Evolutionary conservation across 192 early-diverging fungal genomes (phyloP), one percentile per base, ranked within the genome.

Genomic region (Umbelopsis sp.): DNA sequence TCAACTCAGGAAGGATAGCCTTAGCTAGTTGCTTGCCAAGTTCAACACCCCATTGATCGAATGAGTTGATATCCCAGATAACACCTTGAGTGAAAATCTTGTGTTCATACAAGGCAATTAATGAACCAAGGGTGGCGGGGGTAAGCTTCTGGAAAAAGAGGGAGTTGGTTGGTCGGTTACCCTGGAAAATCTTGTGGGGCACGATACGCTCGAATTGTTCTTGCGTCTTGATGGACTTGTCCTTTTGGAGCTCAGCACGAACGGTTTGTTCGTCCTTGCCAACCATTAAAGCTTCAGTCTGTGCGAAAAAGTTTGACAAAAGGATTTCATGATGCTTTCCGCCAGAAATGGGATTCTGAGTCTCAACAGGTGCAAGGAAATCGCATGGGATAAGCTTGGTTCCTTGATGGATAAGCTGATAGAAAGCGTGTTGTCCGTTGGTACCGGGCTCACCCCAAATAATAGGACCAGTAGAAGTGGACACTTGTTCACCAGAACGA

Each of bases 381-480:
- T 99, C 97, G 74, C 88, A 88, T 27, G 97, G 97, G 66, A 97
- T 91, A 23, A 98, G 81, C 80, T 98, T 98, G 45, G 97, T 97
- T 47, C 97, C 97, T 84, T 99, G 97, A 86, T 99, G 97, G 77
- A 99, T 97, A 71, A 99, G 84, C 83, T 99, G 97, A 80, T 99
- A 99, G 84, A 99, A 99, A 35, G 97, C 96, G 67, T 99, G 97
- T 81, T 99, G 97, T 55, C 96, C 97, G 80, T 99, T 99, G 73
- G 97, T 99, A 46, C 97, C 97, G 37, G 97, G 96, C 80, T 99
- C 97, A 77, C 97, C 97, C 93, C 97, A 98, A 75, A 99, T 97
- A 78, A 98, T 96, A 22, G 97, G 97, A 41, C 96, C 95, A 35
- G 97, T 95, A 64, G 88, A 84, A 81, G 95, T 93, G 70, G 92